Base-by-base conservation (phyloP, 2,329 filamentous ascomycete species). In the Sporothrix inflata region DNA sequence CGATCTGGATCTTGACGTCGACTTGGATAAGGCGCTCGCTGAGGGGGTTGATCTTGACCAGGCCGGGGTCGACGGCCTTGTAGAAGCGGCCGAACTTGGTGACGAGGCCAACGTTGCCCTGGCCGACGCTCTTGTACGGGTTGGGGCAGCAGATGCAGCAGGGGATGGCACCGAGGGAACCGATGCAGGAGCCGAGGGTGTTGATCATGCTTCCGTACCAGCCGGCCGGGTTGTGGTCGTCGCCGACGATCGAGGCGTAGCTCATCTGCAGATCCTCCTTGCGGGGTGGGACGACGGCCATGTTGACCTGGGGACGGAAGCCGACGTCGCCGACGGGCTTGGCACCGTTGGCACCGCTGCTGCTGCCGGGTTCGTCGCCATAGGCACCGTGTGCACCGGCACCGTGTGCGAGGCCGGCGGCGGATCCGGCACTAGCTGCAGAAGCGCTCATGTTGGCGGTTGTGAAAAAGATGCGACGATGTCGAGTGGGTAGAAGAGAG, bases 1-100 rank as follows among this genome's bases (percentile, higher is more conserved):
- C 94, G 76, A 97, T 98, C 84, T 99, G 96, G 77, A 98, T 98
- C 90, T 98, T 99, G 84, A 99, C 96, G 81, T 99, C 96, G 80
- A 99, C 92, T 78, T 97, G 93, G 77, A 94, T 91, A 55, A 99
- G 87, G 73, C 87, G 89, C 86, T 99, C 96, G 78, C 92, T 95
- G 71, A 98, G 89, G 3, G 95, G 95, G 84, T 99, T 99, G 86
- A 99, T 91, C 86, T 97, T 97, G 82, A 98, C 94, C 42, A 99
- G 90, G 80, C 96, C 96, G 2, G 96, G 96, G 81, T 99, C 96
- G 76, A 98, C 95, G 12, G 96, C 94, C 82, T 94, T 92, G 82
- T 97, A 93, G 84, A 99, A 98, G 75, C 91, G 87, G 78, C 96
- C 96, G 77, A 99, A 99, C 83, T 95, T 97, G 79, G 94, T 97